These are phyloP conservation scores for Penicillium brasilianum DNA, from an alignment of 2,329 filamentous ascomycete species.

Conservation along the genomic window DNA sequence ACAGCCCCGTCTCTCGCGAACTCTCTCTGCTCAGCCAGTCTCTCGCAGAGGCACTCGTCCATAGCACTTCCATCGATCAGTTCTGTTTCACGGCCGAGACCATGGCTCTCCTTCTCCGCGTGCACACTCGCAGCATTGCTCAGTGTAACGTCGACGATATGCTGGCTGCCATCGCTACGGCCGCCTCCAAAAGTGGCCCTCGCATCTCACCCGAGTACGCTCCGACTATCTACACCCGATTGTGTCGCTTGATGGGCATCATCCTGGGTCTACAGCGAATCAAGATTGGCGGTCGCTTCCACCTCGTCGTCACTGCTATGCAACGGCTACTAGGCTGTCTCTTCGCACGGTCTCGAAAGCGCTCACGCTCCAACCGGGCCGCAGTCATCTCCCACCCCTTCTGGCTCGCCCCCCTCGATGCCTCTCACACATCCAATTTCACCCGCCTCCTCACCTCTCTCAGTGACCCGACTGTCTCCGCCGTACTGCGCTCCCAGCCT, in stretches of 20 bases:
- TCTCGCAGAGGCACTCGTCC: constrained; percentile 38
- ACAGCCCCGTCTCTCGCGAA: constrained; percentile 41
- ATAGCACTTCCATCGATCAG: constrained; percentile 42
- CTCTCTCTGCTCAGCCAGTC: constrained; percentile 45
- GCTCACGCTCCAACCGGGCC: constrained; percentile 35
- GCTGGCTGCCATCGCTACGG: constrained; percentile 44
- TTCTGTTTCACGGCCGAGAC: constrained; percentile 49
- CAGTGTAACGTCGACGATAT: constrained; percentile 54
- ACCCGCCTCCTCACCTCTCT: constrained; percentile 63
- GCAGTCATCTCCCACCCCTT: constrained; percentile 35
- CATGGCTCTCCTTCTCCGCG: constrained; percentile 46
- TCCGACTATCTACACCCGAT: constrained; percentile 56
- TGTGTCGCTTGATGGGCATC: constrained; percentile 59
- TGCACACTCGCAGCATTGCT: constrained; percentile 47
- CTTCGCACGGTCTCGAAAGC: constrained; percentile 54
- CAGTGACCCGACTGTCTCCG: constrained; percentile 65
- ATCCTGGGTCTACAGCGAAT: constrained; percentile 63
- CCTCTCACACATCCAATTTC: constrained; percentile 56
- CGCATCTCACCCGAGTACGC: constrained; percentile 39
- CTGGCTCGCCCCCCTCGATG: constrained; percentile 44
- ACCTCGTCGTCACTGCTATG: constrained; percentile 62
- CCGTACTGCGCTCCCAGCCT: constrained; percentile 50
- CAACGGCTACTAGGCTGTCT: constrained; percentile 61
- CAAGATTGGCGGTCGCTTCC: constrained; percentile 64
- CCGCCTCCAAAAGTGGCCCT: constrained; percentile 43